Conservation (phyloP, 2,329 filamentous ascomycete genomes). For the Emmonsia crescens region DNA sequence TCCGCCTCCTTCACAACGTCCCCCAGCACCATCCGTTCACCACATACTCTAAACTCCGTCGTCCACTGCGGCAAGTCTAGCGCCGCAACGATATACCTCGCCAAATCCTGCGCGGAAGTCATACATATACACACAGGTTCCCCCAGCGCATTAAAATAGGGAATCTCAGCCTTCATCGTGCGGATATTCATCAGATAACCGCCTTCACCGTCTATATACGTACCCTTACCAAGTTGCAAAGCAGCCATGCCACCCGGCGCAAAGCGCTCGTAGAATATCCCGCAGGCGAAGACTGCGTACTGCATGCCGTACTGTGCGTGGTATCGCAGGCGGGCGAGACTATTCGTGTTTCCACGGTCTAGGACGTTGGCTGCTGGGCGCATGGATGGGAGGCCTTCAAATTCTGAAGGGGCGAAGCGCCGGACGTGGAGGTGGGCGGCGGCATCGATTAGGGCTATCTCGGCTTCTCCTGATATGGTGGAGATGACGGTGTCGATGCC, state of each 20-base stretch:
- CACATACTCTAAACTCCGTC: slow-evolving; percentile 55
- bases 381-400: slow-evolving; percentile 53
- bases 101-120: slow-evolving; percentile 60
- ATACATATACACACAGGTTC: slow-evolving; percentile 50
- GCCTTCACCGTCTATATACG: slow-evolving; percentile 46
- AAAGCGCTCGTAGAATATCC: slow-evolving; percentile 66
- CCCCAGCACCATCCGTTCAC: slow-evolving; percentile 52
- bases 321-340: slow-evolving; percentile 46
- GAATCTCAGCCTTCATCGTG: slow-evolving; percentile 48
- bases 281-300: slow-evolving; percentile 62
- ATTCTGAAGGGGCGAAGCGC: slow-evolving; percentile 64
- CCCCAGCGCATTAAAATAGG: slow-evolving; percentile 43
- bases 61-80: slow-evolving; percentile 59
- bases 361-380: slow-evolving; percentile 48
- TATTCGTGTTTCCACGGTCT: slow-evolving; percentile 49
- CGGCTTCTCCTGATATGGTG: slow-evolving; percentile 55
- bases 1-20: slow-evolving; percentile 49
- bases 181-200: slow-evolving; percentile 57
- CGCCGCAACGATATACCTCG: slow-evolving; percentile 54
- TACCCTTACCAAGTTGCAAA: slow-evolving; percentile 48
- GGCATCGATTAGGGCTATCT: slow-evolving; percentile 62
- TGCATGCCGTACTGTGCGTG: slow-evolving; percentile 46
- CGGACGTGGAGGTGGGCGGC: slow-evolving; percentile 54
- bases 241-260: slow-evolving; percentile 53
- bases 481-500: slow-evolving; percentile 67